phyloP scores from a whole-genome alignment of 306 rosid genomes.

The Quillaja saponaria region DNA sequence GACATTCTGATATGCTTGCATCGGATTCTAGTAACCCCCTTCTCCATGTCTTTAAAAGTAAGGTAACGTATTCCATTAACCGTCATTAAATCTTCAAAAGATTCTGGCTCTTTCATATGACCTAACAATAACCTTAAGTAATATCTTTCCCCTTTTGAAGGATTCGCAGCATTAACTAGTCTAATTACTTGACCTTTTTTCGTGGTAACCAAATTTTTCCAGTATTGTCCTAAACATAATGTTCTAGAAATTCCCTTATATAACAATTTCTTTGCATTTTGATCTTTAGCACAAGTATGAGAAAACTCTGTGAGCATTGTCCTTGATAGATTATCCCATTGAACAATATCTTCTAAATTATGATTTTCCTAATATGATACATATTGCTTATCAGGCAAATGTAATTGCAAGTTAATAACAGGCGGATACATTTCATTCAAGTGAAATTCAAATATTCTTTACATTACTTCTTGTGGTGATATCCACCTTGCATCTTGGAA shows the following conservation, averaged over 20 bases:
- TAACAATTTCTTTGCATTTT: background rate
- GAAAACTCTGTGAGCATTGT: background rate
- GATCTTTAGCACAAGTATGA: background rate
- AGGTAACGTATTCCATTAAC: no score
- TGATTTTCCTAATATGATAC: background rate
- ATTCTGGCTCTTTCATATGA: background rate
- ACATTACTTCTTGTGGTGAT: background rate
- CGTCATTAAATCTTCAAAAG: background rate
- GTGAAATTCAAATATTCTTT: background rate
- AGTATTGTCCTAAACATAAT: slow-evolving; percentile 3
- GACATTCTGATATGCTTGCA: no score
- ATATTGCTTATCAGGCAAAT: background rate
- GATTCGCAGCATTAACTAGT: background rate
- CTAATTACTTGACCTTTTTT: slow-evolving; percentile 1
- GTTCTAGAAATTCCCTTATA: slow-evolving; percentile 9
- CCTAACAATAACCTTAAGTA: background rate
- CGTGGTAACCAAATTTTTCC: background rate
- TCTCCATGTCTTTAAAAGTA: no score
- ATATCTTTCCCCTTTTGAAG: background rate
- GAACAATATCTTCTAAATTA: background rate
- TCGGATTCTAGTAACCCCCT: no score
- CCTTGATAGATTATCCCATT: background rate
- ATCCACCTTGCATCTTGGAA: background rate
- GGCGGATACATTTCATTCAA: background rate
- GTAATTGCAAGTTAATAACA: background rate